phyloP scores from a whole-genome alignment of 2,329 filamentous ascomycete genomes.

The Alternaria rosae region DNA sequence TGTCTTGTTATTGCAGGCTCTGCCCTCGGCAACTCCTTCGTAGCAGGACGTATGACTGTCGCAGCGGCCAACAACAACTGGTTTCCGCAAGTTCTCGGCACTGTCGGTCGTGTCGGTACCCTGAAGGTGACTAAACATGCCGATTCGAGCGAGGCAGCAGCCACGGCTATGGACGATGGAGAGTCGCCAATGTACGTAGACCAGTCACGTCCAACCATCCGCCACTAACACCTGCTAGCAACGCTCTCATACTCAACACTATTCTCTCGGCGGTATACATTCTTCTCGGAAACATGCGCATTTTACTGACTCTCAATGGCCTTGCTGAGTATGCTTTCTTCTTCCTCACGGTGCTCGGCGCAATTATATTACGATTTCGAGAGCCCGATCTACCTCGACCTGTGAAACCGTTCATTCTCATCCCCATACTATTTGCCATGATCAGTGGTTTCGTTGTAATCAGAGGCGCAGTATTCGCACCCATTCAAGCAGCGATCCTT shows the following conservation, averaged over 20 bases:
- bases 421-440: slow-evolving; percentile 63
- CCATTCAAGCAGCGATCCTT: slow-evolving; percentile 40
- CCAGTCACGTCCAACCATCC: not conserved
- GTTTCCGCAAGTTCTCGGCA: slow-evolving; percentile 39
- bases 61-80: slow-evolving; percentile 57
- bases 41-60: slow-evolving; percentile 69
- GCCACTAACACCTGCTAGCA: slow-evolving; percentile 22
- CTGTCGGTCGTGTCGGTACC: slow-evolving; percentile 39
- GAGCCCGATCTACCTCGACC: slow-evolving; percentile 64
- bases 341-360: slow-evolving; percentile 68
- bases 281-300: slow-evolving; percentile 67
- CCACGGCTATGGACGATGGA: slow-evolving; percentile 41
- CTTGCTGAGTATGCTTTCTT: slow-evolving; percentile 65
- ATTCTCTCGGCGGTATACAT: slow-evolving; percentile 64
- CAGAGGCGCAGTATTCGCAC: slow-evolving; percentile 46
- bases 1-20: slow-evolving; percentile 70
- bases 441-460: slow-evolving; percentile 59
- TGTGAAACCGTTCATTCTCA: slow-evolving; percentile 64
- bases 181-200: slow-evolving; percentile 45
- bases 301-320: slow-evolving; percentile 62
- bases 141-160: slow-evolving; percentile 15
- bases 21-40: slow-evolving; percentile 68
- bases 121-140: slow-evolving; percentile 28
- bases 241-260: slow-evolving; percentile 44
- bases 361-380: slow-evolving; percentile 63